Base-by-base conservation (phyloP, 1,284 basidiomycete genomes). In the Apiotrichum siamense region DNA sequence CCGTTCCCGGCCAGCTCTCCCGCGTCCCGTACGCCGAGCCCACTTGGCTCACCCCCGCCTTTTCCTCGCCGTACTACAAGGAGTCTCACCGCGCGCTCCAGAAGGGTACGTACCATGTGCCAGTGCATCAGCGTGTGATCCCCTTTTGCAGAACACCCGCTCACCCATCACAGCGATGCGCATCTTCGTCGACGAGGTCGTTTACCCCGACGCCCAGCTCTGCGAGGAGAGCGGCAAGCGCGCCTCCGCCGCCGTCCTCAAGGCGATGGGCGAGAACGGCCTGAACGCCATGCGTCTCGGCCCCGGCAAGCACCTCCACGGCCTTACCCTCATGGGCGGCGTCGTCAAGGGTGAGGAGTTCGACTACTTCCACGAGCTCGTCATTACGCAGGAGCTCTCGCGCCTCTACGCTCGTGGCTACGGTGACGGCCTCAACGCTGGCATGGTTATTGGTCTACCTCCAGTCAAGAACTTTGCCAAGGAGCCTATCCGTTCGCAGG, bases 201-300 rank as follows among this genome's bases (percentile, higher is more conserved):
- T 83, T 39, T 69, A 67, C 50, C 72, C 75, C 50, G 77, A 78
- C 59, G 76, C 76, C 11, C 72, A 87, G 78, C 78, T 77, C 18
- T 80, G 83, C 58, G 88, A 91, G 74, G 80, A 82, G 57, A 84
- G 83, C 63, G 87, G 87, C 29, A 88, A 88, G 70, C 79, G 81
- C 25, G 84, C 74, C 4, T 67, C 65, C 37, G 68, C 70, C 47
- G 62, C 66, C 39, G 73, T 77, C 20, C 55, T 74, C 37, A 66
- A 72, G 25, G 62, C 64, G 25, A 74, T 76, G 70, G 71, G 84
- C 4, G 81, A 81, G 54, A 51, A 83, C 45, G 84, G 91, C 44
- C 63, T 93, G 50, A 84, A 89, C 69, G 86, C 88, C 7, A 96
- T 96, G 91, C 83, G 90, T 47, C 77, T 97, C 72, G 93, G 93